Evolutionary conservation across 169 alveolate species (phyloP).

Genomic region (Plasmodium billcollinsi): DNA sequence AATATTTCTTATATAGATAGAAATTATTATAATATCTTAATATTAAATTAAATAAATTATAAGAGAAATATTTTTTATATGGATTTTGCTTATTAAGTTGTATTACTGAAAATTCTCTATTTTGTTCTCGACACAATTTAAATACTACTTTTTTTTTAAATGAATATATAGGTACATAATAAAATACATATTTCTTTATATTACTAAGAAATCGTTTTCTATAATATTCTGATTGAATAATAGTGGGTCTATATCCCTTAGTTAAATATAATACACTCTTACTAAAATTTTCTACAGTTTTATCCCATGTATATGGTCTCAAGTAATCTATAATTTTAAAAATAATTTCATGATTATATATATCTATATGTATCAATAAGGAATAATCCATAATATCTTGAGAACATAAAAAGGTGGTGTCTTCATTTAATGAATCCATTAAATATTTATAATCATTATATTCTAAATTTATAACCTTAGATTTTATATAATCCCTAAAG

Average conservation of each 20-base stretch:
- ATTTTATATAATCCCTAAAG: conserved; percentile 55
- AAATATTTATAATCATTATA: conserved; percentile 61
- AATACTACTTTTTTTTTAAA: conserved; percentile 57
- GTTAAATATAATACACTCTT: conserved; percentile 75
- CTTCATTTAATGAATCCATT: conserved; percentile 63
- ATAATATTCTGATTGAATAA: conserved; percentile 76
- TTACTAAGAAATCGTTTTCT: conserved; percentile 66
- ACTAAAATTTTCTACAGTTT: conserved; percentile 72
- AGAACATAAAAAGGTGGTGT: conserved; percentile 25
- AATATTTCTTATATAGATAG: conserved; percentile 51
- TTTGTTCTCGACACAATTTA: conserved; percentile 5
- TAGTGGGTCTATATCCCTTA: conserved; percentile 71
- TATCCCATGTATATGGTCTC: conserved; percentile 77
- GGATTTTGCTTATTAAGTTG: conserved; percentile 27
- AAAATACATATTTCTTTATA: conserved; percentile 57
- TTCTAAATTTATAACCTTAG: conserved; percentile 51
- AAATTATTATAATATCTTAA: conserved; percentile 45
- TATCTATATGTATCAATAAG: conserved; percentile 61
- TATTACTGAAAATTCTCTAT: conserved; percentile 33
- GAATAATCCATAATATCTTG: conserved; percentile 76
- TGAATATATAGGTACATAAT: conserved; percentile 52
- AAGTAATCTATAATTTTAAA: conserved; percentile 75
- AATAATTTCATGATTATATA: conserved; percentile 36
- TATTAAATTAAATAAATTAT: conserved; percentile 42
- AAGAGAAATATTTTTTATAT: conserved; percentile 36